These are phyloP conservation scores for Mucuna pruriens DNA, from an alignment of 306 rosid genomes.

Conservation along the genomic window DNA sequence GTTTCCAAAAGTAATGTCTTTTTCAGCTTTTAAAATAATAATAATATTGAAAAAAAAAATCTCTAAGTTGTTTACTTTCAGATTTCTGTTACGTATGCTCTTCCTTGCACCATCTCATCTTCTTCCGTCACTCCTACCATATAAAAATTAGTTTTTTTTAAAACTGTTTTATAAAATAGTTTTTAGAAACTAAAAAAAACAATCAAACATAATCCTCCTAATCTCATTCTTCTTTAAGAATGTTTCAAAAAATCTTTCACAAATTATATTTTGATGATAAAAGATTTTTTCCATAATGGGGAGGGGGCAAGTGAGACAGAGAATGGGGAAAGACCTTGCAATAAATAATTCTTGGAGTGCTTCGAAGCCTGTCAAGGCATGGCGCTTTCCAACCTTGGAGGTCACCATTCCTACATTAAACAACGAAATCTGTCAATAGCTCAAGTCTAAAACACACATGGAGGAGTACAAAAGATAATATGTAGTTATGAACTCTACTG, in stretches of 20 bases:
- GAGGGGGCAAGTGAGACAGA: not conserved
- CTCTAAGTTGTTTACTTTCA: no score
- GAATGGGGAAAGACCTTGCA: conserved; percentile 68
- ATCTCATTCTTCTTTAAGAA: not conserved
- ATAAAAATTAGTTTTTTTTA: no score
- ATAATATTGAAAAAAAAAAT: no score
- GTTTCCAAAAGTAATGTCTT: no score
- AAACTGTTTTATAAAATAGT: no score
- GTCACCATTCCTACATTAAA: conserved; percentile 87
- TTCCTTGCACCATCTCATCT: no score
- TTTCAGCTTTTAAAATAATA: no score
- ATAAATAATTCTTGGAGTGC: conserved; percentile 83
- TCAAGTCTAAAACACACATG: not conserved
- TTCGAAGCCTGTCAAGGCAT: conserved; percentile 91
- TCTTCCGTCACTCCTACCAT: no score
- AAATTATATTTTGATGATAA: not conserved
- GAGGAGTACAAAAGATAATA: conserved; percentile 9
- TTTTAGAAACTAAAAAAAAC: no score
- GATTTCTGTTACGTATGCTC: no score
- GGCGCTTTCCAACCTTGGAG: conserved; percentile 97
- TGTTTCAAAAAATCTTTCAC: not conserved
- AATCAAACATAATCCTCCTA: no score
- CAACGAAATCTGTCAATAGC: conserved; percentile 19
- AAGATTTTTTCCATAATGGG: not conserved
- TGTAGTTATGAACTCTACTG: not conserved